phyloP scores from a whole-genome alignment of 139 green algal species.

The Chlamydomonas asymmetrica region DNA sequence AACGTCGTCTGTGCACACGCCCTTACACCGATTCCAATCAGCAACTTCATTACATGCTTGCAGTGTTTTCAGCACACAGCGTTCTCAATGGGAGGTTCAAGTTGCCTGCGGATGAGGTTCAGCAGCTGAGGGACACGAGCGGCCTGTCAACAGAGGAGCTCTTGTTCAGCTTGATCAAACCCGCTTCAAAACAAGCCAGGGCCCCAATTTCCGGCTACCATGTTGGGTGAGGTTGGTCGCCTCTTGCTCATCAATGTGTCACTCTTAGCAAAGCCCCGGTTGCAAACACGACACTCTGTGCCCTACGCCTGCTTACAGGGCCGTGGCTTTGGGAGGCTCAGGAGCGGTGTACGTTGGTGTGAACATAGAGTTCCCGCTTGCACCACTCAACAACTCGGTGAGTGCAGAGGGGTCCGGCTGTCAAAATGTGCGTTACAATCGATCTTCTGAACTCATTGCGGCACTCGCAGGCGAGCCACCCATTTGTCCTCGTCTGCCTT shows the following conservation, averaged over 20 bases:
- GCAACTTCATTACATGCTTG: no score
- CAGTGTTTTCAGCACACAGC: no score
- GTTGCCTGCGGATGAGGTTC: constrained; percentile 43
- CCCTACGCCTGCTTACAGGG: constrained; percentile 41
- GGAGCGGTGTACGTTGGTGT: constrained; percentile 83
- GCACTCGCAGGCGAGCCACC: not conserved
- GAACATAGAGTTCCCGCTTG: constrained; percentile 83
- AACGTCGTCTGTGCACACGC: no score
- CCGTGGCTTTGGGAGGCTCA: constrained; percentile 67
- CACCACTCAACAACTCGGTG: constrained; percentile 76
- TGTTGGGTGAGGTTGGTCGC: constrained; percentile 63
- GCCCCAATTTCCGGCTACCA: constrained; percentile 75
- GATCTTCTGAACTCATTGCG: not conserved
- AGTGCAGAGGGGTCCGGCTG: not conserved
- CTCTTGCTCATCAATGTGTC: not conserved
- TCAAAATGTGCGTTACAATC: not conserved
- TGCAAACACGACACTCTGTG: not conserved
- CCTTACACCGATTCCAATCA: no score
- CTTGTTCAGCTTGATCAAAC: constrained; percentile 60
- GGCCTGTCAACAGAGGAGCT: constrained; percentile 55
- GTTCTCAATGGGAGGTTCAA: constrained; percentile 32
- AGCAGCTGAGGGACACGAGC: constrained; percentile 35
- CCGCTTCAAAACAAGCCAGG: constrained; percentile 61
- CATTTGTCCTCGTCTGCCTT: not conserved
- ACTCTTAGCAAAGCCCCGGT: not conserved